These are phyloP conservation scores for Cyberlindnera galapagoensis DNA, from an alignment of 805 yeast species.

Conservation along the genomic window DNA sequence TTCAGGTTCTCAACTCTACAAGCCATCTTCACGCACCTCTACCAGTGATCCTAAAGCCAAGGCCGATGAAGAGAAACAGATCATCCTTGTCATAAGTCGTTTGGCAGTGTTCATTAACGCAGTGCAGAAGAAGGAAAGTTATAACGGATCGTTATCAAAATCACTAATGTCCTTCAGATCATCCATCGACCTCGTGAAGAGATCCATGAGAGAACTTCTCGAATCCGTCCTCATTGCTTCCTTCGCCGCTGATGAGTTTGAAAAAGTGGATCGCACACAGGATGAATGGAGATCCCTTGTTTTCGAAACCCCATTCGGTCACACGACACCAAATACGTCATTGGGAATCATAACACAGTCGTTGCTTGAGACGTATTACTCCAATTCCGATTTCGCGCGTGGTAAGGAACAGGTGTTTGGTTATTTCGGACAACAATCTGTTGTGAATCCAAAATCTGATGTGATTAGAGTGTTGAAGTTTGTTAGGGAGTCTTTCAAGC, in stretches of 20 bases:
- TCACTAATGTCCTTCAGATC: constrained; percentile 62
- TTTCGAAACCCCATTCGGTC: constrained; percentile 53
- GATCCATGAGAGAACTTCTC: constrained; percentile 45
- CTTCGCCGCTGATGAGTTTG: constrained; percentile 50
- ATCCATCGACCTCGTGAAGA: constrained; percentile 46
- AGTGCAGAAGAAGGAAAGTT: constrained; percentile 45
- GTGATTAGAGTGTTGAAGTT: background rate
- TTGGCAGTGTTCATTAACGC: constrained; percentile 38
- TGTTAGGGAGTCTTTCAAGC: constrained; percentile 2
- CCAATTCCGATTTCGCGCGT: background rate
- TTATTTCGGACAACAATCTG: background rate
- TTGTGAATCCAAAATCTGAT: background rate
- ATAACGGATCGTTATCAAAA: constrained; percentile 67
- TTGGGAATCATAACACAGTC: constrained; percentile 54
- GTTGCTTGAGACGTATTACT: constrained; percentile 15
- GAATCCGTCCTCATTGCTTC: constrained; percentile 46
- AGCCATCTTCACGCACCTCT: constrained; percentile 30
- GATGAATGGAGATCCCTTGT: constrained; percentile 55
- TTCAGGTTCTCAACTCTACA: constrained; percentile 32
- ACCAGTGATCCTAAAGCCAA: constrained; percentile 32
- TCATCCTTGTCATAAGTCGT: constrained; percentile 40
- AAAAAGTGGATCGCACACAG: constrained; percentile 41
- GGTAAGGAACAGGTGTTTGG: background rate
- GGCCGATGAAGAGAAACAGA: constrained; percentile 24
- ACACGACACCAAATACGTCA: constrained; percentile 50